Conservation (phyloP, 2,329 filamentous ascomycete species). For the Cyclaneusma minus region DNA sequence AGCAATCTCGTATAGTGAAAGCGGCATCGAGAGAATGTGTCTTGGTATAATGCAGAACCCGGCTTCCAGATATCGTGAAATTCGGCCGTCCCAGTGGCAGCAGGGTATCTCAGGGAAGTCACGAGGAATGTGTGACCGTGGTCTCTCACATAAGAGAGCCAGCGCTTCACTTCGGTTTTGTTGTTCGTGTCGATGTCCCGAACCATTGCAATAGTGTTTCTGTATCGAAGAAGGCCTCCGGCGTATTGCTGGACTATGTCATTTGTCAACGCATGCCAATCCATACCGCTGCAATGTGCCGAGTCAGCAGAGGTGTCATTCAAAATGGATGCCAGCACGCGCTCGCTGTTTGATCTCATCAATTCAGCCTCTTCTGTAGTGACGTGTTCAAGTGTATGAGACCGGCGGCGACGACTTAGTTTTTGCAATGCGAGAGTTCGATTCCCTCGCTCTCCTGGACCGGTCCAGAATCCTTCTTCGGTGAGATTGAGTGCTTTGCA, state of each 20-base stretch:
- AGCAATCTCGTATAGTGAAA: conserved; percentile 24
- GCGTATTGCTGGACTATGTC: conserved; percentile 26
- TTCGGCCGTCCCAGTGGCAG: conserved; percentile 3
- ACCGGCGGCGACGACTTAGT: conserved; percentile 22
- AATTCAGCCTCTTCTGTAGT: conserved; percentile 17
- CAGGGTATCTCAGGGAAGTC: conserved; percentile 28
- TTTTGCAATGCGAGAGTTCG: conserved; percentile 17
- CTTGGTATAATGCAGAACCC: conserved; percentile 19
- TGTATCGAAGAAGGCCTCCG: conserved; percentile 18
- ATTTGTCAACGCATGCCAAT: conserved; percentile 25
- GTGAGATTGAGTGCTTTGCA: conserved; percentile 24
- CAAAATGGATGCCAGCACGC: conserved; percentile 12
- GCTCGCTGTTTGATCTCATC: conserved; percentile 20
- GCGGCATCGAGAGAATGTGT: conserved; percentile 25
- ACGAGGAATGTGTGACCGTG: conserved; percentile 28
- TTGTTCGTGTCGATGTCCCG: conserved; percentile 14
- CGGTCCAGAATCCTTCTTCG: conserved; percentile 22
- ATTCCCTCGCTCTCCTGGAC: conserved; percentile 10
- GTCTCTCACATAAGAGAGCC: conserved; percentile 19
- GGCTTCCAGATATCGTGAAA: conserved; percentile 19
- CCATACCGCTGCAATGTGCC: conserved; percentile 23
- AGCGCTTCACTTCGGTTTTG: conserved; percentile 13
- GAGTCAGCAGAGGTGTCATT: conserved; percentile 9
- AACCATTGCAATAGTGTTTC: no score
- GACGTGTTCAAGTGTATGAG: conserved; percentile 20